A percentile compares a stretch with the other conserved stretches of the same genome.
These are phyloP conservation scores for Dryas alaskensis DNA, from an alignment of 306 rosid genomes.

Conservation along the genomic window DNA sequence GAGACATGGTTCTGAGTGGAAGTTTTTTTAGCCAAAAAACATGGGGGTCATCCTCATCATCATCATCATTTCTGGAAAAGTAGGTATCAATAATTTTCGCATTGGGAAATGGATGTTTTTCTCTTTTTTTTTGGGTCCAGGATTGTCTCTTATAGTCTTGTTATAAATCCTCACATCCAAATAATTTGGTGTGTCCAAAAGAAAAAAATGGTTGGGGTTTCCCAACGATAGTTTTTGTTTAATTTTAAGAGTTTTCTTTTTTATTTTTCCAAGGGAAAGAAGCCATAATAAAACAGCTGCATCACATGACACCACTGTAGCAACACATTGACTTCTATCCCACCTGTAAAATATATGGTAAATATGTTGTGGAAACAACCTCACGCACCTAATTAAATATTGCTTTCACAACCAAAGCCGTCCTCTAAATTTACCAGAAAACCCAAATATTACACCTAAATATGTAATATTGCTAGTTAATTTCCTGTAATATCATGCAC, in stretches of 20 bases:
- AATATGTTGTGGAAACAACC: constrained; percentile 2
- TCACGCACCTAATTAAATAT: background rate
- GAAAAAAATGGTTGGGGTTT: background rate
- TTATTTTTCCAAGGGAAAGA: constrained; percentile 6
- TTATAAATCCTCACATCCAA: too few relatives aligned
- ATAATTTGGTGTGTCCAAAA: too few relatives aligned
- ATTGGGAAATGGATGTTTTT: constrained; percentile 23
- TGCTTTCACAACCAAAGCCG: too few relatives aligned
- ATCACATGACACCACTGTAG: constrained; percentile 23
- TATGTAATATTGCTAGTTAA: too few relatives aligned
- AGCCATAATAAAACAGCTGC: constrained; percentile 23
- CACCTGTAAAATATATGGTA: constrained; percentile 9
- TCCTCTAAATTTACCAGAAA: too few relatives aligned
- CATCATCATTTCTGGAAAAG: constrained; percentile 23
- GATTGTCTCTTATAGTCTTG: background rate
- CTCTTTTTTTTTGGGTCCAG: background rate
- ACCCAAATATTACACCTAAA: too few relatives aligned
- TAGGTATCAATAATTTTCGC: constrained; percentile 23
- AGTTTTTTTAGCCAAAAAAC: constrained; percentile 18
- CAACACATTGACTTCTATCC: constrained; percentile 16
- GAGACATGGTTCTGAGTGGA: constrained; percentile 44
- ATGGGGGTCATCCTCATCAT: constrained; percentile 22
- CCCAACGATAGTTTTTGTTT: background rate
- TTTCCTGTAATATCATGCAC: too few relatives aligned
- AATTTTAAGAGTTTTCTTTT: background rate